phyloP scores from a whole-genome alignment of 2,329 filamentous ascomycete species.

The Pestalotiopsis sp. region DNA sequence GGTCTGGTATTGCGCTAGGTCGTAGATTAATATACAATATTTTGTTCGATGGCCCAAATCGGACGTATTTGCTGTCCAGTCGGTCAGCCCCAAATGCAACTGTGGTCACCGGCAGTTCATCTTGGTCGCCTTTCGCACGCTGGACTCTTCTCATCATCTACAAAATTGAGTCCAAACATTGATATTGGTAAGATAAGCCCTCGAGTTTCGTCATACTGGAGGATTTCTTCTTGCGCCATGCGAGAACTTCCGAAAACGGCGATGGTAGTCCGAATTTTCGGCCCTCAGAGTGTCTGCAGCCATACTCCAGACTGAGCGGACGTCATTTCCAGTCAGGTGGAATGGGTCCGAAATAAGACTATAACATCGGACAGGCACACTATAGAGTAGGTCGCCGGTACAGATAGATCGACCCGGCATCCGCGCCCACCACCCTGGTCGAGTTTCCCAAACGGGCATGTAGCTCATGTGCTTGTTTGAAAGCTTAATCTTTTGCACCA shows the following conservation, averaged over 20 bases:
- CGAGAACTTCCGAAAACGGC: too few species aligned
- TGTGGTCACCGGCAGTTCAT: neutral
- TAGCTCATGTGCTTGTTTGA: neutral
- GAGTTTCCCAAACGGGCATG: neutral
- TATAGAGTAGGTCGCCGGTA: neutral
- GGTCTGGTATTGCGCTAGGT: neutral
- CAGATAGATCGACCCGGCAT: neutral
- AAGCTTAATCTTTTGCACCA: neutral
- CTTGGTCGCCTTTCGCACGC: neutral
- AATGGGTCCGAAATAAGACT: neutral
- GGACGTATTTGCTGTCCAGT: neutral
- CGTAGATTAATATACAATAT: neutral
- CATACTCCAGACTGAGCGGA: neutral
- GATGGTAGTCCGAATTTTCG: neutral
- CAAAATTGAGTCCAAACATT: neutral
- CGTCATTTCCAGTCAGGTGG: neutral
- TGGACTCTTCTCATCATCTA: too few species aligned
- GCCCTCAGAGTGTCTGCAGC: neutral
- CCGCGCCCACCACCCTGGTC: neutral
- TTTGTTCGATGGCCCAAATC: neutral
- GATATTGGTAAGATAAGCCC: neutral
- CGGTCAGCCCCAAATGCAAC: neutral
- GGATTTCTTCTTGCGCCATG: too few species aligned
- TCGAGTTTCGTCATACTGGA: neutral
- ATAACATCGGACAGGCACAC: neutral